Base-by-base conservation (phyloP, 345 rosid species). In the Hypericum perforatum region DNA sequence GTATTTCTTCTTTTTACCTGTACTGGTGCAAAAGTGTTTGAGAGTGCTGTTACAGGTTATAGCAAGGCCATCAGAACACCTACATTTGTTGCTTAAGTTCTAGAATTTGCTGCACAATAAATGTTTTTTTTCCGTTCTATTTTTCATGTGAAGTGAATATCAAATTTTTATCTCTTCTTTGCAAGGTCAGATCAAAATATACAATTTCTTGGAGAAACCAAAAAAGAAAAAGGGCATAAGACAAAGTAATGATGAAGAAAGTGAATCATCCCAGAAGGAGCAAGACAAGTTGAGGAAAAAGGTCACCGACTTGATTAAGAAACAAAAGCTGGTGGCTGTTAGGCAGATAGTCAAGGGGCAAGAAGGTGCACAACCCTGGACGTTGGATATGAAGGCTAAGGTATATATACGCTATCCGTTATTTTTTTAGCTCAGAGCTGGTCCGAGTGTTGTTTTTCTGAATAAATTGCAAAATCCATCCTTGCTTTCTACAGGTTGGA, bases 281-380 rank as follows among this genome's bases (percentile, higher is more conserved):
- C 78, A 82, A 73, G 91, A 80, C 56, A 80, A 71, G 69, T 52
- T 92, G 56, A 78, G 89, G 56, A 79, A 73, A 74, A 89, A 68
- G 68, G 99, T 89, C 57, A 76, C 76, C 44, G 65, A 76, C 32
- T 61, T 92, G 79, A 80, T 89, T 58, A 85, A 82, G 74, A 82
- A 79, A 65, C 89, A 82, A 61, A 89, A 89, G 77, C 59, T 92
- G 64, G 71, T 78, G 9, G 87, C 95, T 36, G 94, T 82, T 48
- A 84, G 82, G 80, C 69, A 76, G 64, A 81, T 92, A 59, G 78
- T 92, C 78, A 74, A 75, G 67, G 78, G 72, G 22, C 80, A 84
- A 37, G 92, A 80, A 66, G 78, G 68, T 68, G 70, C 77, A 57
- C 78, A 69, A 53, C 78, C 97, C 42, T 92, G 99, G 99, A 62